Percentiles rank a stretch among this genome's conserved stretches.
These are phyloP conservation scores for Penicillium sp. DNA, from an alignment of 2,329 filamentous ascomycete genomes.

Conservation along the genomic window DNA sequence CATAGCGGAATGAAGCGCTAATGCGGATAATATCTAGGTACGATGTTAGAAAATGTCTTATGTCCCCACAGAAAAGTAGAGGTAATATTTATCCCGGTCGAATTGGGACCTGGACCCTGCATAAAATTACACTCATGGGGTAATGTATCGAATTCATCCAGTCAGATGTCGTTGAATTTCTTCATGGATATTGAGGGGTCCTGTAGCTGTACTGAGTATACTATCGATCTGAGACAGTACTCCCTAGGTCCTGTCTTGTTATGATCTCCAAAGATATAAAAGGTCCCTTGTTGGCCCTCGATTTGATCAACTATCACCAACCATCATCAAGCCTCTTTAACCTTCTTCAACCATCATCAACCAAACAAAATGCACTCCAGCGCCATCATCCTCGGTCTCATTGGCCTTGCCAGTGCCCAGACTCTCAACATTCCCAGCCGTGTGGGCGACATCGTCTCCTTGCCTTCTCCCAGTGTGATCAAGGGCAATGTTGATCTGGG, in stretches of 20 bases:
- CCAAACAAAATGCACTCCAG: slow-evolving; percentile 7
- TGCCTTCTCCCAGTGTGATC: slow-evolving; percentile 10
- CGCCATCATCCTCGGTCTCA: slow-evolving; percentile 7
- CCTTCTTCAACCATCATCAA: too few species aligned
- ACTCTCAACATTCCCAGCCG: slow-evolving; percentile 9
- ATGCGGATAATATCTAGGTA: not conserved
- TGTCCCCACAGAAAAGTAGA: not conserved
- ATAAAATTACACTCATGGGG: not conserved
- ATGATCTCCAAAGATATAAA: slow-evolving; percentile 8
- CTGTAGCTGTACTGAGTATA: not conserved
- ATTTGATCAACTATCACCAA: slow-evolving; percentile 2
- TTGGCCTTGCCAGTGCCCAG: slow-evolving; percentile 11
- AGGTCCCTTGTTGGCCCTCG: not conserved
- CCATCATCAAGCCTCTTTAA: slow-evolving; percentile 1
- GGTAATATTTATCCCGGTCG: not conserved
- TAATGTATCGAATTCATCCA: not conserved
- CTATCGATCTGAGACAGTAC: not conserved
- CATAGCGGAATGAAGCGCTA: not conserved
- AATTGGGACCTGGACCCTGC: not conserved
- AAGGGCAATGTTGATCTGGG: slow-evolving; percentile 3
- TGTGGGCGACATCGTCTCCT: slow-evolving; percentile 8
- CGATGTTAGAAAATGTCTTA: slow-evolving; percentile 10
- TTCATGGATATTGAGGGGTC: slow-evolving; percentile 3
- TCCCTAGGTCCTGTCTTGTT: not conserved
- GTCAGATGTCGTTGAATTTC: not conserved